These are phyloP conservation scores for Spathaspora passalidarum DNA, from an alignment of 805 yeast genomes.

Conservation along the genomic window DNA sequence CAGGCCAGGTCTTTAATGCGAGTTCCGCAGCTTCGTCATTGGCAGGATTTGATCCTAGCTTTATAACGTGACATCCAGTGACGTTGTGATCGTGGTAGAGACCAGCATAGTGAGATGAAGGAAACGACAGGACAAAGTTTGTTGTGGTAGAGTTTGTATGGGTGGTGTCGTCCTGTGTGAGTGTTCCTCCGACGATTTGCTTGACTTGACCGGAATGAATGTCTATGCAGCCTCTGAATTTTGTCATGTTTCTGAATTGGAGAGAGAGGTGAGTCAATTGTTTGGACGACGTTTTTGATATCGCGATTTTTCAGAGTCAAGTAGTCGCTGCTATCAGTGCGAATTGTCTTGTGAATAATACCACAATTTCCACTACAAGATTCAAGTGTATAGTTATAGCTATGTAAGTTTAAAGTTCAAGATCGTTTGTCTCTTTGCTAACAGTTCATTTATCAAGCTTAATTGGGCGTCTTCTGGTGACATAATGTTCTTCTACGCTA, in stretches of 20 bases:
- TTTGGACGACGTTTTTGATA: neutral
- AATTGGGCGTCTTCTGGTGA: no score
- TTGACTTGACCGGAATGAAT: slow-evolving; percentile 93
- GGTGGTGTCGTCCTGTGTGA: slow-evolving; percentile 44
- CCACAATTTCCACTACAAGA: no score
- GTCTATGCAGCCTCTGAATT: slow-evolving; percentile 92
- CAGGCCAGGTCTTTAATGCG: slow-evolving; percentile 76
- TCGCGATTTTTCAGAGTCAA: slow-evolving; percentile 1
- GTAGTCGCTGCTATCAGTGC: no score
- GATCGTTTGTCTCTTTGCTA: no score
- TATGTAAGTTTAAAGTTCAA: no score
- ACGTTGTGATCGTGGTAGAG: slow-evolving; percentile 61
- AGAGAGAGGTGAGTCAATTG: neutral
- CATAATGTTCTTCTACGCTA: neutral
- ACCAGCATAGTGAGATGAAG: slow-evolving; percentile 71
- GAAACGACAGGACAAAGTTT: slow-evolving; percentile 74
- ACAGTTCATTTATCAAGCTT: no score
- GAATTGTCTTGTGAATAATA: no score
- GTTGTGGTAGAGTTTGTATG: slow-evolving; percentile 25
- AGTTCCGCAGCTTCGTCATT: slow-evolving; percentile 81
- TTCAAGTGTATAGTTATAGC: no score
- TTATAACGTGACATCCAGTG: slow-evolving; percentile 86
- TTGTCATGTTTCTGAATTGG: slow-evolving; percentile 57
- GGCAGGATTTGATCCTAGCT: slow-evolving; percentile 70
- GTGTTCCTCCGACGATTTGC: slow-evolving; percentile 94